Base-by-base conservation (phyloP, 805 yeast species). In the Diddensiella transvaalensis region DNA sequence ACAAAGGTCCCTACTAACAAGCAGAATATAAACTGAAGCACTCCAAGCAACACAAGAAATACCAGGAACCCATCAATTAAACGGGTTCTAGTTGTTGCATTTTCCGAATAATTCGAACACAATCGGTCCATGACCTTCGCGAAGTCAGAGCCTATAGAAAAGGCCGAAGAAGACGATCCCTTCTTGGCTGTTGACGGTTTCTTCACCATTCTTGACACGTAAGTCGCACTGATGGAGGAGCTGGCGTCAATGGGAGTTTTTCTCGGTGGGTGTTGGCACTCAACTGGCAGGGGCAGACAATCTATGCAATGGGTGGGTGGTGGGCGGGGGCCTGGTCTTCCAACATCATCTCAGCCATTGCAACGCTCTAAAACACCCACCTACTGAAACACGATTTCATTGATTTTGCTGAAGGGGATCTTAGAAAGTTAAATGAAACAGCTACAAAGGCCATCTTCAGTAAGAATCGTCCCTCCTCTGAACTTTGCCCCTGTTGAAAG, bases 401-500 rank as follows among this genome's bases (percentile, higher is more conserved):
- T n/a, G n/a, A n/a, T n/a, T n/a, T n/a, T n/a, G n/a, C n/a, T n/a
- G n/a, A n/a, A n/a, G n/a, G n/a, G n/a, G n/a, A n/a, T n/a, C n/a
- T n/a, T n/a, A n/a, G n/a, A n/a, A n/a, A n/a, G n/a, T n/a, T 26
- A 35, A 35, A 35, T 40, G 43, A 40, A 40, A 13, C 6, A 13
- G 6, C 4, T 40, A 23, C 26, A 17, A 32, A 36, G 54, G 35
- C 54, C 57, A 11, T 57, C 62, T 17, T 44, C 54, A 10, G 52
- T 49, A 18, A 46, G 59, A 36, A 40, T 62, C 32, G 90, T 93
- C 2, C 99, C 99, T 2, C 99, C 99, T 0, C 69, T 90, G 55
- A 93, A 93, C 67, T 91, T 91, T 65, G 85, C 96, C 55, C 96
- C 98, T 0, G 98, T 93, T 11, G 98, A 93, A 62, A 76, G 83